Percentiles rank a stretch among this genome's conserved stretches.
Evolutionary conservation across 164 flowering plant genomes (phyloP).

Genomic region (Warburgia ugandensis): DNA sequence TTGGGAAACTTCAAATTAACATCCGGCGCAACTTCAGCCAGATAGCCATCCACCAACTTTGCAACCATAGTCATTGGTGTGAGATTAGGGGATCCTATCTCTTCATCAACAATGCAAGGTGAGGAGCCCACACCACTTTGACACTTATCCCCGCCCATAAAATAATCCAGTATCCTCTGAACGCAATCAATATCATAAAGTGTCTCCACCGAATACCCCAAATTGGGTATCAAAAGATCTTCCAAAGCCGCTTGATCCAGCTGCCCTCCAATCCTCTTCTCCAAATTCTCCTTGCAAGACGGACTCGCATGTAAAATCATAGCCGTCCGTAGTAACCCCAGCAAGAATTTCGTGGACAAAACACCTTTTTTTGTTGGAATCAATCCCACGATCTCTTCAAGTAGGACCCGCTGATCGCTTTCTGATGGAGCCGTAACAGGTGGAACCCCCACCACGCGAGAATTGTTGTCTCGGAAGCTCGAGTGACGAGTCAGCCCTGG

Average conservation of each 20-base stretch:
- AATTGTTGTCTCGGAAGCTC: constrained; percentile 33
- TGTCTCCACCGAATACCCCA: constrained; percentile 78
- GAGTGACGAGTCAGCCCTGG: constrained; percentile 77
- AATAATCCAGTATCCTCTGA: constrained; percentile 74
- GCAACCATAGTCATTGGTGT: constrained; percentile 89
- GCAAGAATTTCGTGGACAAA: constrained; percentile 61
- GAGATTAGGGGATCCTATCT: constrained; percentile 64
- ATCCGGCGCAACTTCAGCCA: constrained; percentile 96
- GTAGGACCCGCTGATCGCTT: constrained; percentile 64
- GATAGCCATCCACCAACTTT: constrained; percentile 86
- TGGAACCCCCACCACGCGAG: constrained; percentile 21
- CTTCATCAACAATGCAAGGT: constrained; percentile 57
- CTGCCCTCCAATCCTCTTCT: constrained; percentile 80
- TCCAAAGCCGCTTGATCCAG: constrained; percentile 81
- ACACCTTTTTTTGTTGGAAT: constrained; percentile 69
- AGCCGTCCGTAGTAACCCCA: constrained; percentile 75
- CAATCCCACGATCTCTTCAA: constrained; percentile 69
- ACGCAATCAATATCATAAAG: constrained; percentile 92
- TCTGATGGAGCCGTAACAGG: constrained; percentile 44
- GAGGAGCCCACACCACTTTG: constrained; percentile 72
- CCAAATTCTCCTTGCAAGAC: constrained; percentile 67
- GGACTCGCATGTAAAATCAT: constrained; percentile 60
- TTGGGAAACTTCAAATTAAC: constrained; percentile 78
- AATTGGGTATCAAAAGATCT: constrained; percentile 85
- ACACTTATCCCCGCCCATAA: constrained; percentile 66